These are phyloP conservation scores for Phytophthora gonapodyides DNA, from an alignment of 352 stramenopile genomes.

Conservation along the genomic window DNA sequence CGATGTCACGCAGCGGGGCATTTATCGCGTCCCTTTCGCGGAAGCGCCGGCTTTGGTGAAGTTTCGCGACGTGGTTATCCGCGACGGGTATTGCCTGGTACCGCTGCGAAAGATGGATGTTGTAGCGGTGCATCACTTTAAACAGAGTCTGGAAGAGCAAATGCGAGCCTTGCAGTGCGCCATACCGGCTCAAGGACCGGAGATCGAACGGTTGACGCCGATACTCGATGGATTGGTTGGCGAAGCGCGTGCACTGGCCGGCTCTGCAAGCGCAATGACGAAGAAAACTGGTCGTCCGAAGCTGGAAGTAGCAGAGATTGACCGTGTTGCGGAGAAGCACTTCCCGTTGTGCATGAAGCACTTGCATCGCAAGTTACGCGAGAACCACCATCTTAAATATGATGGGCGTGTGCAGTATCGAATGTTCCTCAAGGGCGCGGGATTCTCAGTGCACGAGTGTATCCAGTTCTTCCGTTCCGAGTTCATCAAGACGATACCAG, in stretches of 20 bases:
- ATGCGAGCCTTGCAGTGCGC: slow-evolving; percentile 51
- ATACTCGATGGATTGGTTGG: slow-evolving; percentile 47
- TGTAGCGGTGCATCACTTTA: slow-evolving; percentile 53
- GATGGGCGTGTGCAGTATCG: slow-evolving; percentile 84
- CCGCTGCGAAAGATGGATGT: slow-evolving; percentile 36
- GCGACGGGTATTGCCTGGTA: slow-evolving; percentile 54
- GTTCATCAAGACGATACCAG: slow-evolving; percentile 64
- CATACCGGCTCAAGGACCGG: slow-evolving; percentile 35
- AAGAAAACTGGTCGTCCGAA: slow-evolving; percentile 11
- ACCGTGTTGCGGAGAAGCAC: slow-evolving; percentile 53
- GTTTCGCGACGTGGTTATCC: slow-evolving; percentile 47
- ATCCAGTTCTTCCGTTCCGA: slow-evolving; percentile 78
- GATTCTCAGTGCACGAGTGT: slow-evolving; percentile 77
- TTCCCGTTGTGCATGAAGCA: slow-evolving; percentile 86
- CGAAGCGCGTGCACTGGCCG: slow-evolving; percentile 34
- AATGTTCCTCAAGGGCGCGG: slow-evolving; percentile 85
- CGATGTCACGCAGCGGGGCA: slow-evolving; percentile 23
- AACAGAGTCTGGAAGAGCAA: slow-evolving; percentile 33
- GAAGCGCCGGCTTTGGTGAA: slow-evolving; percentile 46
- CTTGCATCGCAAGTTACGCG: slow-evolving; percentile 69
- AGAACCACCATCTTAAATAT: slow-evolving; percentile 87
- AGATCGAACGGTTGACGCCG: slow-evolving; percentile 43
- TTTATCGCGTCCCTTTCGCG: slow-evolving; percentile 59
- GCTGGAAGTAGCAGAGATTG: slow-evolving; percentile 62
- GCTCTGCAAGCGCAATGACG: slow-evolving; percentile 4